Evolutionary conservation across 2,329 filamentous ascomycete species (phyloP), one percentile per base, ranked within the genome.

Genomic region (Allantophomopsis cytisporea): DNA sequence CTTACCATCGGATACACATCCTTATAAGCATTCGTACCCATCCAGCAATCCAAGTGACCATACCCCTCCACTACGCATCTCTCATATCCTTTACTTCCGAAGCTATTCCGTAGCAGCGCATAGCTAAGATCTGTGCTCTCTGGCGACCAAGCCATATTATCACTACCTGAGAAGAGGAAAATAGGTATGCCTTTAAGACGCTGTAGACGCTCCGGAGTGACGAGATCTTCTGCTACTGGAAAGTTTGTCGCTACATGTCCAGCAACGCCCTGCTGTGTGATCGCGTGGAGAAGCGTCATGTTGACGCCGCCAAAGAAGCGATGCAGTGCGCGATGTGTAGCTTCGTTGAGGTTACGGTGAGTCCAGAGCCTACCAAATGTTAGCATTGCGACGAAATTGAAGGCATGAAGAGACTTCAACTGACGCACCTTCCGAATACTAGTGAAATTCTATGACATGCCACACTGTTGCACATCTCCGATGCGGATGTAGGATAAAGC

Each of bases 271-370:
- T 72, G 68, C 30, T 58, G 59, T 64, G 76, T 76, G 10, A 80
- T 63, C 41, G 76, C 59, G 30, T 65, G 54, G 38, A 78, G 61
- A 43, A 71, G 57, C 1, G 62, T 65, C 71, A 78, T 78, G 53
- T 71, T 73, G 38, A 75, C 67, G 39, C 76, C 76, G 47, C 71
- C 71, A 41, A 81, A 71, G 56, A 79, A 73, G 21, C 68, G 64
- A 52, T 74, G 66, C 35, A 79, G 68, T 50, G 76, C 68, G 1
- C 66, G 59, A 55, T 81, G 77, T 2, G 77, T 82, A 2, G 69
- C 73, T 57, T 73, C 71, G 57, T 80, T 80, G 21, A 81, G 65
- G 52, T 81, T 80, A 3, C 49, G 53, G 54, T 81, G 77, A 50
- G 68, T 74, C 76, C 76, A 83, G 56, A 62, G 53, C 20, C 60